Conservation (phyloP, 2,329 filamentous ascomycete genomes). For the Botrytis paeoniae region DNA sequence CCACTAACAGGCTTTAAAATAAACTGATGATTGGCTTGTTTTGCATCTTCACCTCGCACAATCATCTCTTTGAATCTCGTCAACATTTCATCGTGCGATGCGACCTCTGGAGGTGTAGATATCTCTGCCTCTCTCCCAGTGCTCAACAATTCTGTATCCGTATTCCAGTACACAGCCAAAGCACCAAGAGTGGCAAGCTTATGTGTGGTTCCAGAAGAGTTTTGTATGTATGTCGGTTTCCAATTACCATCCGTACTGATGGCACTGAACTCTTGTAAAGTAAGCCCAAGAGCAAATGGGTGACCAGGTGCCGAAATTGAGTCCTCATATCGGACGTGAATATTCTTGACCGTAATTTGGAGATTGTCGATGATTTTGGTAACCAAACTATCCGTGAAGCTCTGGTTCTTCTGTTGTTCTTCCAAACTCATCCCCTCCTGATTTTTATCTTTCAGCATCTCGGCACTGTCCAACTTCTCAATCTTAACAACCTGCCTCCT, state of each 20-base stretch:
- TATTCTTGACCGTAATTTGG: conserved; percentile 96
- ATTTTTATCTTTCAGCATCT: conserved; percentile 87
- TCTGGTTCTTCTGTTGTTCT: conserved; percentile 96
- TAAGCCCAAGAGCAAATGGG: conserved; percentile 89
- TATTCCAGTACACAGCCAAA: conserved; percentile 97
- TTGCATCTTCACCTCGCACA: conserved; percentile 60
- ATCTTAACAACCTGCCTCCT: conserved; percentile 92
- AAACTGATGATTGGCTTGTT: conserved; percentile 70
- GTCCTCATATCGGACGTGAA: conserved; percentile 97
- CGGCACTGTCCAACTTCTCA: conserved; percentile 95
- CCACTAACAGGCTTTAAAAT: conserved; percentile 95
- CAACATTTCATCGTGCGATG: conserved; percentile 74
- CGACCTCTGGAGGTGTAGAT: conserved; percentile 54
- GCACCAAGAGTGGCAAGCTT: conserved; percentile 90
- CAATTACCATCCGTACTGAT: conserved; percentile 93
- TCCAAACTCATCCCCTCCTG: conserved; percentile 92
- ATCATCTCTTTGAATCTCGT: conserved; percentile 76
- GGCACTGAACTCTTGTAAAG: conserved; percentile 93
- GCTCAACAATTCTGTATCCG: conserved; percentile 80
- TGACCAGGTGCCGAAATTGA: conserved; percentile 92
- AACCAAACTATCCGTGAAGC: conserved; percentile 90
- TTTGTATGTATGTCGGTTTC: conserved; percentile 94
- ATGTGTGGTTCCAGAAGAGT: conserved; percentile 77
- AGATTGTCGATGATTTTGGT: conserved; percentile 98
- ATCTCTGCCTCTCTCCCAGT: conserved; percentile 71